Conservation (phyloP, 2,329 filamentous ascomycete genomes). For the Fonsecaea monophora region DNA sequence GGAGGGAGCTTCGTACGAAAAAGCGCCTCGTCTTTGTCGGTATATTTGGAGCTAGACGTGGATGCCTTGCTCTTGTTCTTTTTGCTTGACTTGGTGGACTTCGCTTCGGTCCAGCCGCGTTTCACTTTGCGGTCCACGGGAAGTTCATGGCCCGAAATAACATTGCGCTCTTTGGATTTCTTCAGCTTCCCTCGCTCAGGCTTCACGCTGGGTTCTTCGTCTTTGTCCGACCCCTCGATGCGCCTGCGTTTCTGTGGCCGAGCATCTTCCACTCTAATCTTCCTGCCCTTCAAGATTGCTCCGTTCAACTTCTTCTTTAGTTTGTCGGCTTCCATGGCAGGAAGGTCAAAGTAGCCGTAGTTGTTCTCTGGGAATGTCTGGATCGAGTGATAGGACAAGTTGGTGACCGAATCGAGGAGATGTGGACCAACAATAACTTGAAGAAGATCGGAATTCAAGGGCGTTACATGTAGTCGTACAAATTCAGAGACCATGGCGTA, state of each 20-base stretch:
- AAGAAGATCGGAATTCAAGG: conserved; percentile 76
- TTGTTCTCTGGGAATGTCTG: conserved; percentile 87
- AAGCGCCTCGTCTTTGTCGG: conserved; percentile 78
- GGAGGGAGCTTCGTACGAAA: conserved; percentile 82
- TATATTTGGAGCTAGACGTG: conserved; percentile 75
- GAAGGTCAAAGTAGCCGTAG: conserved; percentile 90
- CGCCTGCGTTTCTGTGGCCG: conserved; percentile 65
- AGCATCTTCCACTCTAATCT: conserved; percentile 84
- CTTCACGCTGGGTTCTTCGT: conserved; percentile 44
- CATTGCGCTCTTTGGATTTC: conserved; percentile 57
- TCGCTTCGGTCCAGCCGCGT: conserved; percentile 82
- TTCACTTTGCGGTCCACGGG: conserved; percentile 79
- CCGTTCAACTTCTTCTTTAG: conserved; percentile 91
- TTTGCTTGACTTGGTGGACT: conserved; percentile 55
- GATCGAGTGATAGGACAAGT: conserved; percentile 86
- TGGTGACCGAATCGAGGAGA: conserved; percentile 69
- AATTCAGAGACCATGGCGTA: conserved; percentile 45
- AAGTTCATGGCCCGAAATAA: conserved; percentile 70
- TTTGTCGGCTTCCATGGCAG: conserved; percentile 82
- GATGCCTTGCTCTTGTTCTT: conserved; percentile 58
- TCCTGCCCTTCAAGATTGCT: conserved; percentile 79
- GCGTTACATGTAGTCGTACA: conserved; percentile 82
- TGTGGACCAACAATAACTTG: conserved; percentile 73
- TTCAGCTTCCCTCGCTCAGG: conserved; percentile 35
- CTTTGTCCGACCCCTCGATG: conserved; percentile 48